A percentile compares a stretch with the other conserved stretches of the same genome.
These are phyloP conservation scores for Fraxinus sp. DNA, from an alignment of 305 asterid genomes.

Conservation along the genomic window DNA sequence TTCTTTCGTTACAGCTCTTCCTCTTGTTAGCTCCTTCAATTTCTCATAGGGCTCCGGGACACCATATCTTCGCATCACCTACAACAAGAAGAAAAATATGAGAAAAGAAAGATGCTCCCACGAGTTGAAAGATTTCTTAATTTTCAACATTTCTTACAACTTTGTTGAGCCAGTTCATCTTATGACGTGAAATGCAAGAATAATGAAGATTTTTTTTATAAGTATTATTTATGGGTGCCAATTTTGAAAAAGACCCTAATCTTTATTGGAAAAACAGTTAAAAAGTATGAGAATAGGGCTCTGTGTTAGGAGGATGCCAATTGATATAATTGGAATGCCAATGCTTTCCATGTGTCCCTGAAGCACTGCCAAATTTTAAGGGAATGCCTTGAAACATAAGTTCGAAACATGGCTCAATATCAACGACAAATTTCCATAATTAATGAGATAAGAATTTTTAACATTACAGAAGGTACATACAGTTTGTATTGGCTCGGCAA, in stretches of 20 bases:
- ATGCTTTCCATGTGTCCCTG: background rate
- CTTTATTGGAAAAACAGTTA: background rate
- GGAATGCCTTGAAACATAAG: background rate
- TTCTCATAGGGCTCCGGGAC: conserved; percentile 56
- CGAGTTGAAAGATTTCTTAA: background rate
- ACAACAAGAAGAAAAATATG: background rate
- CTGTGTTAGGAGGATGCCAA: background rate
- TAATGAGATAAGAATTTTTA: background rate
- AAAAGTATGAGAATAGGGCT: background rate
- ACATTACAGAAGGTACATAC: conserved; percentile 25
- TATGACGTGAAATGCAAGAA: background rate
- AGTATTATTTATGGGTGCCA: background rate
- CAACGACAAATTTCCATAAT: background rate
- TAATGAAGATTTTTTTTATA: background rate
- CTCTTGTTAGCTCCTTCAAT: conserved; percentile 48
- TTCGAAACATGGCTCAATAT: background rate
- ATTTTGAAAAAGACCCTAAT: background rate
- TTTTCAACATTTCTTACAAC: background rate
- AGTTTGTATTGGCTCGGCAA: conserved; percentile 58
- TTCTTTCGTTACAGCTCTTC: conserved; percentile 46
- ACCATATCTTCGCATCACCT: conserved; percentile 52
- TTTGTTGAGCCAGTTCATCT: background rate
- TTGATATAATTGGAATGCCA: background rate
- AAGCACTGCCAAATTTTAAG: background rate
- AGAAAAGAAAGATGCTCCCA: background rate